A percentile compares a stretch with the other conserved stretches of the same genome.
phyloP scores from a whole-genome alignment of 805 yeast species.

The Wickerhamomyces queroliae region DNA sequence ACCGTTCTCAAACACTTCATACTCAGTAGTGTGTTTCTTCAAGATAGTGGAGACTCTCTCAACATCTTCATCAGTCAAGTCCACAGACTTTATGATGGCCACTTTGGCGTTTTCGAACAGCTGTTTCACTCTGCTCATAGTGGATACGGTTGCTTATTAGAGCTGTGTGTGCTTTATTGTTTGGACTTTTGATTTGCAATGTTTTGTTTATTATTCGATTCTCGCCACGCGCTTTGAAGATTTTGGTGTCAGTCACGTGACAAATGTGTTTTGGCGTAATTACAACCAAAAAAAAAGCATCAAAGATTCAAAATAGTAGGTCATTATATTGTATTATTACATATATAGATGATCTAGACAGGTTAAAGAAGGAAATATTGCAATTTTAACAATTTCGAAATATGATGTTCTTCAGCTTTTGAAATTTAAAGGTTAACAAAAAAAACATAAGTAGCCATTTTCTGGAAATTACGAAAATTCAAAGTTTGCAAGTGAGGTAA shows the following conservation, averaged over 20 bases:
- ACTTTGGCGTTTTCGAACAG: constrained; percentile 8
- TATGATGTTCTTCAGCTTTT: too few relatives aligned
- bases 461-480: too few relatives aligned
- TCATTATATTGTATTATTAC: too few relatives aligned
- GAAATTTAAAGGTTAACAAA: too few relatives aligned
- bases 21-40: constrained; percentile 16
- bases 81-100: constrained; percentile 6
- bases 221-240: neutral
- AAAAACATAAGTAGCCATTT: too few relatives aligned
- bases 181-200: neutral
- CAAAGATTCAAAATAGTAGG: too few relatives aligned
- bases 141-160: neutral
- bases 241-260: constrained; percentile 4
- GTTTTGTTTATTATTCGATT: neutral
- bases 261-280: neutral
- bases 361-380: too few relatives aligned
- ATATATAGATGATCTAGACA: too few relatives aligned
- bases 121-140: constrained; percentile 1
- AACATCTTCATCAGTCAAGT: constrained; percentile 2
- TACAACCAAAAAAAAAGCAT: too few relatives aligned
- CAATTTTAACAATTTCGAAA: too few relatives aligned
- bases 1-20: constrained; percentile 10
- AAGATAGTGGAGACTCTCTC: constrained; percentile 13
- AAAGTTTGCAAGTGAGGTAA: too few relatives aligned
- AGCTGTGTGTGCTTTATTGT: neutral